Percentiles rank a stretch among this genome's conserved stretches.
phyloP scores from a whole-genome alignment of 208 protist species.

The Trypanosoma caninum region DNA sequence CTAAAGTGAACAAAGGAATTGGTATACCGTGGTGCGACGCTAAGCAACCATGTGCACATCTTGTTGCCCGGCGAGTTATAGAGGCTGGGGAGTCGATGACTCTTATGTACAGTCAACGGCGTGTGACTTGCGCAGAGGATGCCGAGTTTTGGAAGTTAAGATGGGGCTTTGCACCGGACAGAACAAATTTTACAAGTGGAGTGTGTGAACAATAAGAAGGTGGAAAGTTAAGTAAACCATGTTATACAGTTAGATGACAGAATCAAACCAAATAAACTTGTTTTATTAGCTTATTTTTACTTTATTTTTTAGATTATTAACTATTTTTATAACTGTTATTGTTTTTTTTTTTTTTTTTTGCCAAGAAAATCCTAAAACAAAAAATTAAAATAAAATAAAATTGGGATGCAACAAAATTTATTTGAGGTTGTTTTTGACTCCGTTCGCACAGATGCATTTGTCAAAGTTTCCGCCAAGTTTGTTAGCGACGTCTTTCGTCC shows the following conservation, averaged over 20 bases:
- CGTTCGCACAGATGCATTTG: constrained; percentile 64
- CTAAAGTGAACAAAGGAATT: background rate
- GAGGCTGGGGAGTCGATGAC: constrained; percentile 50
- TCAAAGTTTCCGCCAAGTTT: constrained; percentile 51
- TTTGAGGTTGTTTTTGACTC: constrained; percentile 62
- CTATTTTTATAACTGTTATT: background rate
- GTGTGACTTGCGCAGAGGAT: constrained; percentile 43
- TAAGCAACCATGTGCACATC: constrained; percentile 43
- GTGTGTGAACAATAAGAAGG: too few relatives aligned
- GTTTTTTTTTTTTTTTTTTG: background rate
- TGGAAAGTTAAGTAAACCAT: too few relatives aligned
- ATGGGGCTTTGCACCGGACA: constrained; percentile 68
- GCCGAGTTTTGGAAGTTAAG: constrained; percentile 74
- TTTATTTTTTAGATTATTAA: background rate
- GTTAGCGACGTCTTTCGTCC: constrained; percentile 36
- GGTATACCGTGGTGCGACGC: constrained; percentile 37
- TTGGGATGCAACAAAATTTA: constrained; percentile 24
- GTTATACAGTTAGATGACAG: too few relatives aligned
- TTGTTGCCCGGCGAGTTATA: constrained; percentile 43
- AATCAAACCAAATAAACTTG: too few relatives aligned
- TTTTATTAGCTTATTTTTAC: background rate
- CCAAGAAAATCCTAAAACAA: background rate
- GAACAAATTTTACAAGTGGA: too few relatives aligned
- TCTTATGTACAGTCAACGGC: constrained; percentile 43
- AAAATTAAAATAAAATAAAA: constrained; percentile 3